Evolutionary conservation across 2,329 filamentous ascomycete genomes (phyloP).

Genomic region (Trichoderma koningii): DNA sequence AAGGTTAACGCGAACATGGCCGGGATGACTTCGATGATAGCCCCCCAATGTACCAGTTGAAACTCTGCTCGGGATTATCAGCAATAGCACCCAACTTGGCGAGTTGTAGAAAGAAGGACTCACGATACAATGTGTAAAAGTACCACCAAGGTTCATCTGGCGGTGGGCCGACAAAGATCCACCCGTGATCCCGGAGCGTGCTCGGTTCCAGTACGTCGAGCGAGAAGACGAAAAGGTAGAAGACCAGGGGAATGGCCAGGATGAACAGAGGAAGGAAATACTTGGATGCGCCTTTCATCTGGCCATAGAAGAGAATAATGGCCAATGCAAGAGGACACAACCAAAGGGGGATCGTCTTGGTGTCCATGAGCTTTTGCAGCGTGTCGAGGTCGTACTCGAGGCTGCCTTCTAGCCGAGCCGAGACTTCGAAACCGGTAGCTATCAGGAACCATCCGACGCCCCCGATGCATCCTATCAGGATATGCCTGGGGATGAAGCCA

Average conservation of each 20-base stretch:
- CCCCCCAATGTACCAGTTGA: conserved; percentile 76
- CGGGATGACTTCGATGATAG: conserved; percentile 79
- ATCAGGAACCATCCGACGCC: conserved; percentile 95
- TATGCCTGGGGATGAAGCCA: conserved; percentile 95
- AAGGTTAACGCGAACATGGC: conserved; percentile 97
- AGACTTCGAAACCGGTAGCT: conserved; percentile 90
- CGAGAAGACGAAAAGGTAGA: conserved; percentile 74
- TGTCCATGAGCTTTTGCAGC: conserved; percentile 69
- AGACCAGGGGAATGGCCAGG: conserved; percentile 71
- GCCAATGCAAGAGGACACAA: conserved; percentile 75
- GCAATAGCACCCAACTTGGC: not conserved
- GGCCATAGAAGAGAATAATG: conserved; percentile 72
- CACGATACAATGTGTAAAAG: conserved; percentile 94
- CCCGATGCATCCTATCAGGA: conserved; percentile 94
- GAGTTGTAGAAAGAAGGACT: conserved; percentile 39
- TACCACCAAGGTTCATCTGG: conserved; percentile 92
- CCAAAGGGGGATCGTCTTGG: conserved; percentile 81
- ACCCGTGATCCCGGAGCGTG: conserved; percentile 70
- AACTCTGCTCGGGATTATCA: conserved; percentile 61
- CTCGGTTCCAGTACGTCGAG: conserved; percentile 68
- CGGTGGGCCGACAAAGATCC: conserved; percentile 88
- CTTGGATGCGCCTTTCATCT: conserved; percentile 76
- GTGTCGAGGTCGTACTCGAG: conserved; percentile 80
- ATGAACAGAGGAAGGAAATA: conserved; percentile 89
- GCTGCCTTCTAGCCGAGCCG: conserved; percentile 81